These are phyloP conservation scores for Phaeotremella fagi DNA, from an alignment of 768 basidiomycete genomes.

Conservation along the genomic window DNA sequence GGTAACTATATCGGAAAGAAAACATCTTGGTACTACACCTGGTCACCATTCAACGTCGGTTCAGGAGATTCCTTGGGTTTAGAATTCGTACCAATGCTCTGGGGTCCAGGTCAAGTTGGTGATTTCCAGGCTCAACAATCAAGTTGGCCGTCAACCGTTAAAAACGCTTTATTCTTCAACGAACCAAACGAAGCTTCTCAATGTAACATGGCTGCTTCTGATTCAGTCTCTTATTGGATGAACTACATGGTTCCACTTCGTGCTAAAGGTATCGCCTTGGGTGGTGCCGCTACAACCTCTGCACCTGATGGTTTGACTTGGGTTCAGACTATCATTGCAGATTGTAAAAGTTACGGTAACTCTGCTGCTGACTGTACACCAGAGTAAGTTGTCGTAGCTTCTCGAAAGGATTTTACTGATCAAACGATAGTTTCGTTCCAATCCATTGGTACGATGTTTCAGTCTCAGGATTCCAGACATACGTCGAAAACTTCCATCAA, in stretches of 20 bases:
- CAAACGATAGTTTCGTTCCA: conserved; percentile 52
- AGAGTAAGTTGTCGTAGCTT: conserved; percentile 40
- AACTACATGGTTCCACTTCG: conserved; percentile 60
- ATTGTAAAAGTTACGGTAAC: conserved; percentile 50
- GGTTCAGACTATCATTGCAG: conserved; percentile 59
- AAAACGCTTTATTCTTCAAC: conserved; percentile 60
- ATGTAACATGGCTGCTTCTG: conserved; percentile 57
- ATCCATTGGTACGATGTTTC: conserved; percentile 67
- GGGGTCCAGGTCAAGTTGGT: conserved; percentile 58
- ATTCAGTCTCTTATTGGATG: conserved; percentile 59
- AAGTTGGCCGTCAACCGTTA: conserved; percentile 54
- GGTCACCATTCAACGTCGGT: conserved; percentile 58
- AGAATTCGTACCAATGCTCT: conserved; percentile 63
- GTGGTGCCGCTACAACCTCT: conserved; percentile 66
- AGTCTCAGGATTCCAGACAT: conserved; percentile 54
- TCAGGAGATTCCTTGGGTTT: conserved; percentile 53
- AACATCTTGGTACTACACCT: conserved; percentile 58
- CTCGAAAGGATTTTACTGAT: conserved; percentile 50
- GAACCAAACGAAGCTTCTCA: conserved; percentile 68
- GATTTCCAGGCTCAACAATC: conserved; percentile 36
- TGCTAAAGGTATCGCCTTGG: conserved; percentile 56
- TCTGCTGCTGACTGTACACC: conserved; percentile 32
- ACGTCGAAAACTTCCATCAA: conserved; percentile 50
- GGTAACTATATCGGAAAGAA: conserved; percentile 54
- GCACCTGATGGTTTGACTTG: conserved; percentile 59